Conservation (phyloP, 2,329 filamentous ascomycete genomes). For the Dothideomycetes sp. region DNA sequence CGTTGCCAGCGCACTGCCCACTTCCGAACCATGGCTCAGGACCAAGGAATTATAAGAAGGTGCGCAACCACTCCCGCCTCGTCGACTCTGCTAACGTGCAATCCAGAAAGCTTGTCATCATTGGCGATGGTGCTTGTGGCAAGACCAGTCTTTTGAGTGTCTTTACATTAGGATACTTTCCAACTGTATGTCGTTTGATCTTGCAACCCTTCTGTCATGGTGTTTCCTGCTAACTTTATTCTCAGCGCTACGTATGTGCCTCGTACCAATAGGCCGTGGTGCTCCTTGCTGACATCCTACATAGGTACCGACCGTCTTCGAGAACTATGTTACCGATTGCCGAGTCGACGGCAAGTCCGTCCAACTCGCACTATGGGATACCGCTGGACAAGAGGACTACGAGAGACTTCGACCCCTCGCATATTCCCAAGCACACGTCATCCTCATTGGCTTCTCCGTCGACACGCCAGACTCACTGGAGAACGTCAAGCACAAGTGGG, state of each 20-base stretch:
- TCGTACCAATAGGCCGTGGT: not conserved
- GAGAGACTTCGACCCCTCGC: constrained; percentile 88
- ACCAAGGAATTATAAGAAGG: constrained; percentile 28
- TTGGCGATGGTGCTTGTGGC: constrained; percentile 93
- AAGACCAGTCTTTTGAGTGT: constrained; percentile 97
- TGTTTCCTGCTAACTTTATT: constrained; percentile 2
- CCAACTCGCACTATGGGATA: constrained; percentile 96
- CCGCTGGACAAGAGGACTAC: constrained; percentile 98
- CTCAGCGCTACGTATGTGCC: constrained; percentile 10
- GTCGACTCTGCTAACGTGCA: constrained; percentile 6
- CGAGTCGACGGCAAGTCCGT: constrained; percentile 98
- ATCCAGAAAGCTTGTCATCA: constrained; percentile 84
- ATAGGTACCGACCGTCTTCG: constrained; percentile 88
- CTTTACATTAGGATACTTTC: constrained; percentile 96
- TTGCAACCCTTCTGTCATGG: too few species aligned
- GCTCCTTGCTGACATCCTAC: constrained; percentile 10
- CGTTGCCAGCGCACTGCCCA: too few species aligned
- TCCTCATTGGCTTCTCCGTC: constrained; percentile 89
- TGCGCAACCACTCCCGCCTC: constrained; percentile 10
- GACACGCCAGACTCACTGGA: constrained; percentile 93
- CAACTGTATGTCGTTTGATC: constrained; percentile 60
- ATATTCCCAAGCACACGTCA: constrained; percentile 95
- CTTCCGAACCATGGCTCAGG: constrained; percentile 27
- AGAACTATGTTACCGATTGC: constrained; percentile 99
- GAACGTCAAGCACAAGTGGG: constrained; percentile 99